Evolutionary conservation across 1,284 basidiomycete species (phyloP), one percentile per base, ranked within the genome.

Genomic region (Cerioporus squamosus): DNA sequence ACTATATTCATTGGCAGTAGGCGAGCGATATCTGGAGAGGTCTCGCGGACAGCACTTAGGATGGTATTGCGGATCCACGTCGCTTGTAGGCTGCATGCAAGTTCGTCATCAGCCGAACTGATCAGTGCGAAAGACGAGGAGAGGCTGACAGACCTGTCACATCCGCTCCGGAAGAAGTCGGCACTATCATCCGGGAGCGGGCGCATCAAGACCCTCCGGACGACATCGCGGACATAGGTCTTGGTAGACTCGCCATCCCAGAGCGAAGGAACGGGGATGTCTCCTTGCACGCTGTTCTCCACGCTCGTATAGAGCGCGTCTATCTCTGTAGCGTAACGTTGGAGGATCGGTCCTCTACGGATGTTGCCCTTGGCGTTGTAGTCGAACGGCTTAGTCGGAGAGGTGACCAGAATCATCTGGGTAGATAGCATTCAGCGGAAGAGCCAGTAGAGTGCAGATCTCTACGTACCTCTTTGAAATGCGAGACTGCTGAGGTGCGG

Each of bases 91-190:
- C 74, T 75, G 23, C 15, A 47, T 3, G 9, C 18, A 49, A 8
- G 14, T 8, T 43, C 6, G n/a, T 14, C 18, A 5, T 24, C 23
- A 12, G 14, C 5, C 18, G 1, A n/a, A n/a, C n/a, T n/a, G 22
- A 29, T 10, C 3, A 51, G 36, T 14, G 12, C 17, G 23, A 10
- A 15, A 5, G 4, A 31, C 9, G 22, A 15, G 7, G 5, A 33
- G 20, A 7, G 3, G 3, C 3, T 36, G 1, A n/a, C 44, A 44
- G 23, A 78, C 79, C 78, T 80, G 55, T 81, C 79, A 44, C 77
- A 77, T 15, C 79, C 79, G 49, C 64, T 61, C 33, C 75, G 70
- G 65, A 81, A 81, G 5, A 81, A 56, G 61, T 81, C 77, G 44
- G 70, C 74, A 42, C 74, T 69, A 44, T 77, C 33, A 36, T 36